These are phyloP conservation scores for Diversispora eburnea DNA, from an alignment of 192 early-diverging fungal species.

Conservation along the genomic window DNA sequence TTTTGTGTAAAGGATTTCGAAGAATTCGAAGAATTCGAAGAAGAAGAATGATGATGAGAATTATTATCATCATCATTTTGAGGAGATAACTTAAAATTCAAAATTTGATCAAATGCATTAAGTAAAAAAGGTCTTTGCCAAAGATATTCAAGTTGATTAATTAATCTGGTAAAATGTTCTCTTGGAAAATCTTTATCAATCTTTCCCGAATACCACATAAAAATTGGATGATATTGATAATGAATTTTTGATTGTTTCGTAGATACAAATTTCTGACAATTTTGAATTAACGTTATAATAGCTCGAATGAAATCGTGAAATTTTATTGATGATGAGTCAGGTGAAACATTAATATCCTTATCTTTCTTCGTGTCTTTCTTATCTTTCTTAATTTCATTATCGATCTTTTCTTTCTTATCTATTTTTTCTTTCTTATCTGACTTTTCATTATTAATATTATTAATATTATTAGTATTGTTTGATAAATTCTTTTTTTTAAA, in stretches of 20 bases:
- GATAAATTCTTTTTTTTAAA: background rate
- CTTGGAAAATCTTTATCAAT: background rate
- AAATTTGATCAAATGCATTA: constrained; percentile 3
- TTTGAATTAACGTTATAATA: constrained; percentile 27
- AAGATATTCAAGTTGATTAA: constrained; percentile 4
- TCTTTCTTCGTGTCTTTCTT: no score
- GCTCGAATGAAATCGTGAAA: constrained; percentile 27
- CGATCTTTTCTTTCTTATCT: constrained; percentile 32
- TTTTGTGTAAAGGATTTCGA: background rate
- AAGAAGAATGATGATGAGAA: background rate
- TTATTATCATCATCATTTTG: background rate
- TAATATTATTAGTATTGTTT: no score
- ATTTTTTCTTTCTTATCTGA: no score
- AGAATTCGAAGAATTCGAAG: no score
- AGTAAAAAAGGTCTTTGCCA: constrained; percentile 8
- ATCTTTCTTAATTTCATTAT: constrained; percentile 24
- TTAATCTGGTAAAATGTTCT: constrained; percentile 13
- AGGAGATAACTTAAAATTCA: background rate
- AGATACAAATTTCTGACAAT: constrained; percentile 30
- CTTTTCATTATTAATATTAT: no score
- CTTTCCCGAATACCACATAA: constrained; percentile 24
- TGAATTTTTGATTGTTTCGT: constrained; percentile 33
- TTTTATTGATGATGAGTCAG: constrained; percentile 30
- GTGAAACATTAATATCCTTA: no score
- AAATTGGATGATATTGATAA: constrained; percentile 31